phyloP scores from a whole-genome alignment of 1,139 yeast genomes.

The Candida mesenterica region DNA sequence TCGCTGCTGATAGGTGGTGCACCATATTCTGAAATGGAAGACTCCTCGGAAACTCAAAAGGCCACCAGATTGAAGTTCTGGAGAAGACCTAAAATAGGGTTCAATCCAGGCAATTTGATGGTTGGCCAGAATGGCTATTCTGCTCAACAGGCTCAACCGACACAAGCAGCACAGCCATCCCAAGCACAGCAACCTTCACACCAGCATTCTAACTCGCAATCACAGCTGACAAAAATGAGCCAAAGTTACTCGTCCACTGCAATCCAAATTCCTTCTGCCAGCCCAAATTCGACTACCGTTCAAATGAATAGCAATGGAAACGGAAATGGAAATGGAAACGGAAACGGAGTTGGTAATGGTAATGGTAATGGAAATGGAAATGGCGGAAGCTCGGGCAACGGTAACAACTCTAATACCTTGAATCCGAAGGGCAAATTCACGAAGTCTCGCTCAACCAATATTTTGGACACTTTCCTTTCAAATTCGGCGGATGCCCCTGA shows the following conservation, averaged over 20 bases:
- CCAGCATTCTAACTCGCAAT: constrained; percentile 5
- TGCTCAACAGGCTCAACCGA: constrained; percentile 4
- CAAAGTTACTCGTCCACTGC: constrained; percentile 17
- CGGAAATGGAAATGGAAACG: constrained; percentile 1
- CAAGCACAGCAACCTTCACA: constrained; percentile 4
- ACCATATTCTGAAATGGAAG: constrained; percentile 20
- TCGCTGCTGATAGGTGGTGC: constrained; percentile 18
- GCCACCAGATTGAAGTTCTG: constrained; percentile 53
- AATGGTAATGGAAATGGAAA: constrained; percentile 1
- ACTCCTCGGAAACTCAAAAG: constrained; percentile 38
- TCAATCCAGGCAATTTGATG: constrained; percentile 11
- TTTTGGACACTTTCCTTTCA: constrained; percentile 39
- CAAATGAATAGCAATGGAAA: background rate
- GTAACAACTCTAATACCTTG: constrained; percentile 6
- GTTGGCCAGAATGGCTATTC: constrained; percentile 7
- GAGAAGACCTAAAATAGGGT: constrained; percentile 46
- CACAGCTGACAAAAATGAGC: constrained; percentile 13
- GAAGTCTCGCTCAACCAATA: constrained; percentile 50
- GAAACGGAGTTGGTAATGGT: constrained; percentile 1
- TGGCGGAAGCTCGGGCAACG: constrained; percentile 1
- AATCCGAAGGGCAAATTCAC: constrained; percentile 21
- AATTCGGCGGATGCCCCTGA: constrained; percentile 12
- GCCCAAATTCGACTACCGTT: constrained; percentile 7
- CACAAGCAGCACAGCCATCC: background rate
- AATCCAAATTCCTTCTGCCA: constrained; percentile 13